Base-by-base conservation (phyloP, 345 rosid species). In the Brassica juncea region DNA sequence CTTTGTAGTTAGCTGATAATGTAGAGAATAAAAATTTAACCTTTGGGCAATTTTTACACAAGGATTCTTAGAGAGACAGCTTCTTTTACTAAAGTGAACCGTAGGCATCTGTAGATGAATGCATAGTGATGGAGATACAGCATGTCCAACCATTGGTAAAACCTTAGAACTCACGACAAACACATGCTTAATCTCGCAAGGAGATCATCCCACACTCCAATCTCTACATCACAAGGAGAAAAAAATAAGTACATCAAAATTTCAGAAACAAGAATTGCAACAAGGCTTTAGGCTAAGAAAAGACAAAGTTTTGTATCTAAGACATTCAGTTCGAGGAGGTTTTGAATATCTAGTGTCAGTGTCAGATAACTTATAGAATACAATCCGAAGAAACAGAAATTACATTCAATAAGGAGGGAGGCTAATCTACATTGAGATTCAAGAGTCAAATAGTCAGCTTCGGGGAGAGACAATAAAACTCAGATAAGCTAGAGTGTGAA, bases 131-230 rank as follows among this genome's bases (percentile, higher is more conserved):
- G 83, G 83, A 70, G 88, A 68, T 10, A 63, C 80, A 66, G 75
- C 81, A 72, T 72, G 86, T 34, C 83, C 86, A 44, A 89, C 92
- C 97, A 90, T 91, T 77, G 84, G 32, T 66, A 6, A 71, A 69
- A 71, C 6, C 12, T 11, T 12, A 37, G 8, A 61, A 23, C 44
- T 70, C 55, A 49, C 82, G 66, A 71, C 83, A 84, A 84, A 61
- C 62, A 76, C 86, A 76, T 84, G 63, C 54, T 58, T 44, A 7
- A 14, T 37, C 74, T 32, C 59, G 8, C 11, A 62, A 19, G 7
- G 10, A 35, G 65, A 61, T 59, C 28, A 61, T 59, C 28, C 35
- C 11, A 59, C 15, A 76, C 66, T 8, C 19, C 39, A 71, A 76
- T 28, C 25, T 37, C 68, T 60, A 69, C 70, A 70, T 34, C 32